phyloP scores from a whole-genome alignment of 495 filamentous ascomycete genomes.

The Talaromyces thailandensis region DNA sequence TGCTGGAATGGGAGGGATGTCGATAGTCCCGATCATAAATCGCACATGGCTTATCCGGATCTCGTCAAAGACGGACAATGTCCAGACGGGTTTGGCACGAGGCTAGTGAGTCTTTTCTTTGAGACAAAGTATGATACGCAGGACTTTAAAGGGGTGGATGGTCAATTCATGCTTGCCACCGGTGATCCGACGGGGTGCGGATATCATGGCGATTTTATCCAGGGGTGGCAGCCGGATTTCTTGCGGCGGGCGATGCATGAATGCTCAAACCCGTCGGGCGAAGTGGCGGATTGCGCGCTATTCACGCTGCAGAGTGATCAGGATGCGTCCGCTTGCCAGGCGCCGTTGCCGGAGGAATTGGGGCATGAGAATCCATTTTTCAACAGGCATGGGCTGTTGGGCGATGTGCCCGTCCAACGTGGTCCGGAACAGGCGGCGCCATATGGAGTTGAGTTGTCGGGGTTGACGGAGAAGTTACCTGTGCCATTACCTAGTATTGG shows the following conservation, averaged over 20 bases:
- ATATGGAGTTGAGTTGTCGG: not conserved
- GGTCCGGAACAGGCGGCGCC: slow-evolving; percentile 43
- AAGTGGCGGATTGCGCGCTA: slow-evolving; percentile 46
- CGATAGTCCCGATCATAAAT: slow-evolving; percentile 49
- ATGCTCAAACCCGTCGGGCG: slow-evolving; percentile 44
- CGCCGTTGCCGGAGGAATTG: slow-evolving; percentile 38
- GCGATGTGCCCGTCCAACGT: slow-evolving; percentile 38
- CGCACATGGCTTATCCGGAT: slow-evolving; percentile 69
- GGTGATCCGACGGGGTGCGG: slow-evolving; percentile 77
- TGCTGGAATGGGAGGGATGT: slow-evolving; percentile 78
- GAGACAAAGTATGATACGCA: slow-evolving; percentile 83
- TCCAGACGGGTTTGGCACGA: slow-evolving; percentile 59
- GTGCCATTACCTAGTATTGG: not conserved
- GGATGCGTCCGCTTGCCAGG: slow-evolving; percentile 28
- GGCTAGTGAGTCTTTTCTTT: slow-evolving; percentile 68
- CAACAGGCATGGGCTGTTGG: slow-evolving; percentile 39
- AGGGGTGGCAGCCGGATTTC: slow-evolving; percentile 57
- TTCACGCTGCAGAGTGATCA: slow-evolving; percentile 45
- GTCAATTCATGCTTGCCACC: slow-evolving; percentile 72
- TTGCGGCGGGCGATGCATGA: slow-evolving; percentile 33
- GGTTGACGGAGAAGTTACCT: not conserved
- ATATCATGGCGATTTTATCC: slow-evolving; percentile 82
- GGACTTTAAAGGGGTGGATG: slow-evolving; percentile 54
- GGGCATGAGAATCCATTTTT: slow-evolving; percentile 24
- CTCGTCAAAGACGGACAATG: slow-evolving; percentile 69